Percentiles rank a stretch among this genome's conserved stretches.
These are phyloP conservation scores for Royoungia palumana DNA, from an alignment of 768 basidiomycete species.

Conservation along the genomic window DNA sequence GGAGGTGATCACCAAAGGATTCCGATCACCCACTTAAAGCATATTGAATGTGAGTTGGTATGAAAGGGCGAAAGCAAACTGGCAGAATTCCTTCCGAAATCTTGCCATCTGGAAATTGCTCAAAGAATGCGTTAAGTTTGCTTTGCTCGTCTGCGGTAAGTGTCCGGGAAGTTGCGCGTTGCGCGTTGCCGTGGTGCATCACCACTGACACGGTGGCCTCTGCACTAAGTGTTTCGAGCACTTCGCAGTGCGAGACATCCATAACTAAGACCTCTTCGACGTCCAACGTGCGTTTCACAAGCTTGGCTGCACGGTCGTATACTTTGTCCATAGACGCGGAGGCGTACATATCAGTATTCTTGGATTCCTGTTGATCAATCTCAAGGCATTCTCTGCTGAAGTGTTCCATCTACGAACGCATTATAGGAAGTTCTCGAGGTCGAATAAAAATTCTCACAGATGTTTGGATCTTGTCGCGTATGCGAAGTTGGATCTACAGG, in stretches of 20 bases:
- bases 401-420: conserved; percentile 72
- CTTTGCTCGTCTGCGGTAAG: conserved; percentile 71
- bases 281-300: conserved; percentile 87
- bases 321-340: conserved; percentile 75
- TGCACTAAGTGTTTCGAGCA: conserved; percentile 62
- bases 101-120: conserved; percentile 78
- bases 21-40: conserved; percentile 64
- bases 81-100: conserved; percentile 87
- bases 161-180: conserved; percentile 49
- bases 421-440: background rate
- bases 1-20: background rate
- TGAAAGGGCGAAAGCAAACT: conserved; percentile 73
- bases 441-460: conserved; percentile 50
- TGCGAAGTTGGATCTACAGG: conserved; percentile 76
- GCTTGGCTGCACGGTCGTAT: conserved; percentile 84
- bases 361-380: conserved; percentile 56
- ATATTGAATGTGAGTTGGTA: conserved; percentile 81
- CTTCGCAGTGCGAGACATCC: conserved; percentile 89
- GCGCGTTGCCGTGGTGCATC: conserved; percentile 65
- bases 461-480: conserved; percentile 87
- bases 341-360: conserved; percentile 20
- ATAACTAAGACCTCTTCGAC: conserved; percentile 90
- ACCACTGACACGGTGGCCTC: conserved; percentile 67
- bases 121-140: conserved; percentile 73
- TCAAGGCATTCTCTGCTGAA: conserved; percentile 95